phyloP scores from a whole-genome alignment of 257 asterid species.

The Scutellaria baicalensis region DNA sequence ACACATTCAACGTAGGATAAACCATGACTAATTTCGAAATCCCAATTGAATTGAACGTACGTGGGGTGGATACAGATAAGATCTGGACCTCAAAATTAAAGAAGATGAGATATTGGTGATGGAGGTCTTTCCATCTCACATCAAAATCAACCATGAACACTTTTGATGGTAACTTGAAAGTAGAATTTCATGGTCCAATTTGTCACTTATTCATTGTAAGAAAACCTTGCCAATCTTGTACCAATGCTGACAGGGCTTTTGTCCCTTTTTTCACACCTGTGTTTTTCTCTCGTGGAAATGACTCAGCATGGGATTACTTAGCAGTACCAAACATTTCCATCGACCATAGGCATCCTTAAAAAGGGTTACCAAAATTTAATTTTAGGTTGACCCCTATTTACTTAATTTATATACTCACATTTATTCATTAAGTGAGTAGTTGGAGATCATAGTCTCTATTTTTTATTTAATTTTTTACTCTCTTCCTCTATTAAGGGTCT shows the following conservation, averaged over 20 bases:
- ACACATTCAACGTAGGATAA: background rate
- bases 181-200: background rate
- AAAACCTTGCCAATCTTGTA: conserved; percentile 3
- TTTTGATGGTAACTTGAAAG: background rate
- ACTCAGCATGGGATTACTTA: conserved; percentile 35
- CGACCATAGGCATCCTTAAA: background rate
- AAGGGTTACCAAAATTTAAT: no score
- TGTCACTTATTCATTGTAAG: conserved; percentile 4
- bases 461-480: no score
- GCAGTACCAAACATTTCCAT: conserved; percentile 12
- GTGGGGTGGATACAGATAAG: background rate
- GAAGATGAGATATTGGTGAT: background rate
- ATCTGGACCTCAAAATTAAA: background rate
- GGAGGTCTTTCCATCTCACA: conserved; percentile 3
- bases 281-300: conserved; percentile 47
- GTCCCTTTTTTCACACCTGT: background rate
- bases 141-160: conserved; percentile 11
- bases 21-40: background rate
- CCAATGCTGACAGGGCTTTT: conserved; percentile 7
- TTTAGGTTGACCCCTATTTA: background rate
- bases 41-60: background rate
- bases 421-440: no score
- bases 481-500: no score
- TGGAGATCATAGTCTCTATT: no score
- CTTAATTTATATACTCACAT: background rate